Percentiles rank a stretch among this genome's conserved stretches.
These are phyloP conservation scores for Miscanthus lutarioriparius DNA, from an alignment of 176 grass and related monocot species.

Conservation along the genomic window DNA sequence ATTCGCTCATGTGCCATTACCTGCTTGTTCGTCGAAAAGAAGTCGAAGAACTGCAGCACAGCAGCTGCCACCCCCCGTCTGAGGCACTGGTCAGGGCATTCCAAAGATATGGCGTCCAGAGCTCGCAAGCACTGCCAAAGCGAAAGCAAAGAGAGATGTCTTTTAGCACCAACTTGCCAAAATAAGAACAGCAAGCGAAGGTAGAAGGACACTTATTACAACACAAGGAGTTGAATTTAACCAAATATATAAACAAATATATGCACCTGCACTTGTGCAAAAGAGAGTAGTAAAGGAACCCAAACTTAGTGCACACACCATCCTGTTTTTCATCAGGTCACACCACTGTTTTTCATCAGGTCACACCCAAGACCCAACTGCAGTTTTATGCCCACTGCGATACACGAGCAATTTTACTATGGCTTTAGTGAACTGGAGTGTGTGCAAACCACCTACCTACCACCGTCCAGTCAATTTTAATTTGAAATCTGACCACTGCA, in stretches of 20 bases:
- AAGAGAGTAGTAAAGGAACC: not conserved
- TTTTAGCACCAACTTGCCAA: not conserved
- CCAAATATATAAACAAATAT: not conserved
- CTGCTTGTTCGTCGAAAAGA: conserved; percentile 41
- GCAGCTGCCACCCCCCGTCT: conserved; percentile 45
- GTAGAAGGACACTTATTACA: not conserved
- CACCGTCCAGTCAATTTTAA: not conserved
- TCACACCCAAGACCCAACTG: not conserved
- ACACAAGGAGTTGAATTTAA: not conserved
- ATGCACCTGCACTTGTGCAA: not conserved
- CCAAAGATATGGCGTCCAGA: conserved; percentile 41
- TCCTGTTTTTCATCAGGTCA: too few species aligned
- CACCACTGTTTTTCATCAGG: too few species aligned
- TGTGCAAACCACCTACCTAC: not conserved
- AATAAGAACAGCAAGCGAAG: not conserved
- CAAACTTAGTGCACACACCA: not conserved
- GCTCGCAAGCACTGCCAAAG: conserved; percentile 49
- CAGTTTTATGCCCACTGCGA: too few species aligned
- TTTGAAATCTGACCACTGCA: not conserved
- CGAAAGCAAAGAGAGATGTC: not conserved
- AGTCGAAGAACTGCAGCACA: conserved; percentile 55
- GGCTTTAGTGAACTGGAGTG: not conserved
- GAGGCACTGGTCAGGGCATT: conserved; percentile 39
- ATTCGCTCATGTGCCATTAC: too few species aligned
- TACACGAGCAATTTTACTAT: not conserved